phyloP scores from a whole-genome alignment of 352 stramenopile genomes.

The Pythium chondricola region DNA sequence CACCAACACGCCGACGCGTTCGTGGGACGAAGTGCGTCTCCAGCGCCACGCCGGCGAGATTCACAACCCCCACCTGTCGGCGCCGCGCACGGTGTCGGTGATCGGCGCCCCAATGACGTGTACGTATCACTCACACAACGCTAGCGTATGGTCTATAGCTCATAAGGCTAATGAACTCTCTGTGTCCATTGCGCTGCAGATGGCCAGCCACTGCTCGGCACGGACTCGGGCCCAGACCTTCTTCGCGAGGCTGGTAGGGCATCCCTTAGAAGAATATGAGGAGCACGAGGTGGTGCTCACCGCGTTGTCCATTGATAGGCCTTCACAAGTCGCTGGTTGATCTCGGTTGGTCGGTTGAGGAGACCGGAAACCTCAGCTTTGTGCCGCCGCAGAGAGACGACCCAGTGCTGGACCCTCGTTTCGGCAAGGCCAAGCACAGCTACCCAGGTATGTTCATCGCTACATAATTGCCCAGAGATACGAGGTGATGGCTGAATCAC shows the following conservation, averaged over 20 bases:
- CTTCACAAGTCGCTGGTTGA: constrained; percentile 77
- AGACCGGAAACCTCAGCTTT: constrained; percentile 79
- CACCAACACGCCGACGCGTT: constrained; percentile 33
- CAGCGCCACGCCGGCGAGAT: constrained; percentile 53
- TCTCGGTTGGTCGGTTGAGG: constrained; percentile 79
- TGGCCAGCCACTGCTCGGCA: constrained; percentile 74
- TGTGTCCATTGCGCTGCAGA: constrained; percentile 29
- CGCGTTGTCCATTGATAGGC: constrained; percentile 16
- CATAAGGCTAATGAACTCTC: neutral
- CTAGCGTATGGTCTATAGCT: too few species aligned
- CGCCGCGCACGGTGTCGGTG: constrained; percentile 66
- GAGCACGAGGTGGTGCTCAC: too few species aligned
- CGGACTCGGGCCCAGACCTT: constrained; percentile 66
- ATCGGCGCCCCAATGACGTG: constrained; percentile 87
- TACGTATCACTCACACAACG: constrained; percentile 17
- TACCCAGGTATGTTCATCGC: constrained; percentile 40
- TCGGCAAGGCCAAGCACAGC: constrained; percentile 70
- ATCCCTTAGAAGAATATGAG: neutral
- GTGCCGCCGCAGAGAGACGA: constrained; percentile 40
- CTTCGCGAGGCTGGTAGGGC: constrained; percentile 52
- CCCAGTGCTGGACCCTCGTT: constrained; percentile 55
- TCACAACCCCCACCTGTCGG: constrained; percentile 41
- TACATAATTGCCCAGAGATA: neutral
- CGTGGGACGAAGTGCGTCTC: constrained; percentile 60
- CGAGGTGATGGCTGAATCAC: neutral